These are phyloP conservation scores for Aeschynomene evenia DNA, from an alignment of 306 rosid species.

Conservation along the genomic window DNA sequence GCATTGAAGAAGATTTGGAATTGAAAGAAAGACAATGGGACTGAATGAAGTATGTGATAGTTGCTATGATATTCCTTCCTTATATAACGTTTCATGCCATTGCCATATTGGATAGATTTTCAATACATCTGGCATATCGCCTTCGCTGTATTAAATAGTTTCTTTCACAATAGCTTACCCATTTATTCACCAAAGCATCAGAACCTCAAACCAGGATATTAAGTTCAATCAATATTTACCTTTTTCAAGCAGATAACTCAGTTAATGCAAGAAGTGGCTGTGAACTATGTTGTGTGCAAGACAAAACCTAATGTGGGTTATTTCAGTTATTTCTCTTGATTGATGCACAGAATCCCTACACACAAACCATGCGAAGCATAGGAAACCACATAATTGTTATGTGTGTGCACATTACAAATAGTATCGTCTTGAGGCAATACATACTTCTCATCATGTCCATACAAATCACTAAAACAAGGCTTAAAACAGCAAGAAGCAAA, in stretches of 20 bases:
- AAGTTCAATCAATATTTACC: neutral
- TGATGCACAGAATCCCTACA: neutral
- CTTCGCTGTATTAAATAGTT: neutral
- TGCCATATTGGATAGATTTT: neutral
- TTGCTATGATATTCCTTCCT: neutral
- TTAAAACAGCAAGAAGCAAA: neutral
- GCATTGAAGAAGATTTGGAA: constrained; percentile 1
- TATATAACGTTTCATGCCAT: neutral
- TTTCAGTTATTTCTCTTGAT: neutral
- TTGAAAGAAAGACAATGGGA: neutral
- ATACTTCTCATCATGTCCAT: neutral
- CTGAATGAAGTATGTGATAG: neutral
- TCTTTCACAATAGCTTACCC: neutral
- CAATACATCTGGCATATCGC: neutral
- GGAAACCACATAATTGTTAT: neutral
- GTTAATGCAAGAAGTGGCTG: neutral
- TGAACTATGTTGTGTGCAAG: neutral
- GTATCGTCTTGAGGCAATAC: neutral
- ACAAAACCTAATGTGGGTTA: neutral
- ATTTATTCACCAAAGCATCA: neutral
- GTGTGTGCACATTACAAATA: neutral
- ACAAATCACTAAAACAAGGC: neutral
- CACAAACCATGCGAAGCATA: neutral
- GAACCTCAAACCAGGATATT: constrained; percentile 8
- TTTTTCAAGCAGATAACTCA: neutral